These are phyloP conservation scores for Trypanosomatidae sp. DNA, from an alignment of 208 protist genomes.

Conservation along the genomic window DNA sequence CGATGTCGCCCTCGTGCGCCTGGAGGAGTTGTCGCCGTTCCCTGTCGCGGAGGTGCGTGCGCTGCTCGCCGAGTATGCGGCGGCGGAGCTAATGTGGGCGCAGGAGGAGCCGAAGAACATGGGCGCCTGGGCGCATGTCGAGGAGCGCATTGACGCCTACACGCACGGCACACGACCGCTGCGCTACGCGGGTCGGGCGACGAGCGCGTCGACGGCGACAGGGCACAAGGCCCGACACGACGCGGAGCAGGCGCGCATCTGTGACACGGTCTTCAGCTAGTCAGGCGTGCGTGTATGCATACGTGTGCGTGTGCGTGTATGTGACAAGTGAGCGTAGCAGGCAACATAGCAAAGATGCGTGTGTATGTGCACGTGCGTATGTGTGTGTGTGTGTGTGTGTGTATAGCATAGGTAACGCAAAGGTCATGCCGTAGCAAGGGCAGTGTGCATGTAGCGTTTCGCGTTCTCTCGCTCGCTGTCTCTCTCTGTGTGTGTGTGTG, in stretches of 20 bases:
- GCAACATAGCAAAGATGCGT: not conserved
- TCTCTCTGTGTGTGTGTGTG: no score
- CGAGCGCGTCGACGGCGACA: slow-evolving; percentile 40
- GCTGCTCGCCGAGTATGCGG: slow-evolving; percentile 69
- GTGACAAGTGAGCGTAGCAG: not conserved
- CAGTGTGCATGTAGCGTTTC: no score
- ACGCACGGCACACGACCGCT: slow-evolving; percentile 42
- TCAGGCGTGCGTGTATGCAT: not conserved
- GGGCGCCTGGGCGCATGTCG: slow-evolving; percentile 87
- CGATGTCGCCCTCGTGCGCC: slow-evolving; percentile 80
- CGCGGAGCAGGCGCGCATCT: slow-evolving; percentile 56
- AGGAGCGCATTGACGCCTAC: slow-evolving; percentile 71
- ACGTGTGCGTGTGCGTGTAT: not conserved
- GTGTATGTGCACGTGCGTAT: not conserved
- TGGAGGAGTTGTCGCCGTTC: slow-evolving; percentile 97
- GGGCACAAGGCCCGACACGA: slow-evolving; percentile 65
- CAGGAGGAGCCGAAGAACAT: slow-evolving; percentile 98
- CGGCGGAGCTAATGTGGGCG: slow-evolving; percentile 90
- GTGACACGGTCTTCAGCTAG: slow-evolving; percentile 13
- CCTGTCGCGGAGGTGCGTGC: slow-evolving; percentile 89
- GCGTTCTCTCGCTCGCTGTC: no score
- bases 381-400: slow-evolving; percentile 1
- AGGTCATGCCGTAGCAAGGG: no score
- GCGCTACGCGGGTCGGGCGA: slow-evolving; percentile 41
- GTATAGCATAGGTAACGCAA: no score